phyloP scores from a whole-genome alignment of 345 rosid species.

The Clarkia xantiana region DNA sequence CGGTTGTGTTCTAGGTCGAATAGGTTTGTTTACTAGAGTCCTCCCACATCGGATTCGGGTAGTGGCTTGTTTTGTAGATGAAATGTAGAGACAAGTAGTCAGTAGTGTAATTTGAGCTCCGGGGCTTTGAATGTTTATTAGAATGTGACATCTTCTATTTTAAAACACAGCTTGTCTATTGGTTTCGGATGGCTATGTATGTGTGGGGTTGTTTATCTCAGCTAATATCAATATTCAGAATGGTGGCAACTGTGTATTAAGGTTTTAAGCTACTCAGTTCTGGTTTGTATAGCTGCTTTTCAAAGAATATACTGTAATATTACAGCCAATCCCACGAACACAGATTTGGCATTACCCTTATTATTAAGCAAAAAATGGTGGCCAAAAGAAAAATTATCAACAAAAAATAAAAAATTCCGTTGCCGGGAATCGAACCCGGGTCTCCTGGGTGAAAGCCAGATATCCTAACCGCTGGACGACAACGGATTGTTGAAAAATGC shows the following conservation, averaged over 20 bases:
- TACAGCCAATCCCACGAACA: too few relatives aligned
- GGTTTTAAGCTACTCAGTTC: too few relatives aligned
- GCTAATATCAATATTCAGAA: too few relatives aligned
- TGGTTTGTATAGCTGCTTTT: too few relatives aligned
- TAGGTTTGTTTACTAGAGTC: conserved; percentile 1
- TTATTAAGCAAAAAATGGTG: too few relatives aligned
- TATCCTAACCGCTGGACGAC: conserved; percentile 98
- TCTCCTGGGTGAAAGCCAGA: conserved; percentile 97
- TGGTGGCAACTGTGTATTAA: too few relatives aligned
- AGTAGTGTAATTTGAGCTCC: not conserved
- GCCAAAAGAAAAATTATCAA: too few relatives aligned
- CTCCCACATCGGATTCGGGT: conserved; percentile 1
- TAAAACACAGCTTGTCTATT: not conserved
- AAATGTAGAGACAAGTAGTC: not conserved
- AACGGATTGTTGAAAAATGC: conserved; percentile 25
- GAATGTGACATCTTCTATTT: not conserved
- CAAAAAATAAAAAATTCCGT: conserved; percentile 35
- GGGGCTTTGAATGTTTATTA: not conserved
- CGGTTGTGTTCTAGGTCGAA: not conserved
- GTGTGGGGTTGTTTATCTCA: too few relatives aligned
- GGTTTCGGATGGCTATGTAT: not conserved
- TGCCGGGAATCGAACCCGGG: conserved; percentile 99
- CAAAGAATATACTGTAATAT: too few relatives aligned
- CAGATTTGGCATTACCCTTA: too few relatives aligned
- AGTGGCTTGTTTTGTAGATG: conserved; percentile 5